Base-by-base conservation (phyloP, 805 yeast species). In the Hanseniaspora pseudoguilliermondii region DNA sequence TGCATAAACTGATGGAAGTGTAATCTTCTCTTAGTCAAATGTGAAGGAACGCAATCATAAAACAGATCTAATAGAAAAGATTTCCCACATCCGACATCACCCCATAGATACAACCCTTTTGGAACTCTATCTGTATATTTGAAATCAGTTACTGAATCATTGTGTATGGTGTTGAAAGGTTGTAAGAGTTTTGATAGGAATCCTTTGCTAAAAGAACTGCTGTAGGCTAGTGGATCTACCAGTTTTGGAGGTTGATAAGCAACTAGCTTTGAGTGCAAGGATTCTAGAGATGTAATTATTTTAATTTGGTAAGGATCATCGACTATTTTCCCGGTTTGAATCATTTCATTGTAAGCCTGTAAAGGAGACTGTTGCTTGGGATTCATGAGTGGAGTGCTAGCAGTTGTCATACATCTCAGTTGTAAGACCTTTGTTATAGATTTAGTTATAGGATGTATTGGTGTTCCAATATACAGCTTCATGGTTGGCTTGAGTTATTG, bases 1-100 rank as follows among this genome's bases (percentile, higher is more conserved):
- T 93, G 97, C 97, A 93, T 93, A 68, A 93, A 93, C 62, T 89
- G 95, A 69, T 93, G 98, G 74, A 93, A 93, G 69, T 93, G 98
- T 48, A 91, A 74, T 60, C 98, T 76, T 62, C 75, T 77, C 64
- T 89, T 88, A 13, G 91, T 77, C 57, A 93, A 72, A 65, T 84
- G 86, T 0, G 69, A 52, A 0, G 97, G 97, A 18, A 91, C 77
- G 0, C 96, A 87, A 21, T 79, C 73, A 69, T 90, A 93, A 64
- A 93, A 93, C 61, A 93, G 73, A 69, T 93, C 97, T 97, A 93
- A 91, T 58, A 93, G 73, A 97, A 93, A 91, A 8, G 98, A 93
- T 66, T 93, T 91, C 4, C 98, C 98, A 69, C 97, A 90, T 1
- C 98, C 98, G 44, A 93, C 98, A 68, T 93, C 97, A 23, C 98